Percentiles rank a stretch among this genome's conserved stretches.
These are phyloP conservation scores for Narthecium ossifragum DNA, from an alignment of 106 monocot species.

Conservation along the genomic window DNA sequence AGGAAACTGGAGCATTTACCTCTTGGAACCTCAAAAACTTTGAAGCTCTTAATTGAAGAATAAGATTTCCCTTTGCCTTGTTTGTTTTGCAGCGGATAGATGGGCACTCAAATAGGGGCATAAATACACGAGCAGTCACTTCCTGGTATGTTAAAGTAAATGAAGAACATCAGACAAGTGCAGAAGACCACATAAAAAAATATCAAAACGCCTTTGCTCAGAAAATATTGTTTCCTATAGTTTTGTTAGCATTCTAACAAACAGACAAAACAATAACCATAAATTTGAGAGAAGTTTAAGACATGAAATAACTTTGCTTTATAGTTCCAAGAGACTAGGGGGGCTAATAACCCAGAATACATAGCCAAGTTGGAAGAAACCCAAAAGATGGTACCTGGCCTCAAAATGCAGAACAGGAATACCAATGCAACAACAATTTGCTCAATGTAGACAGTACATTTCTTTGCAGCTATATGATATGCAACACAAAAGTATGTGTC, in stretches of 20 bases:
- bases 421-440: no score
- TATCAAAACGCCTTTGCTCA: background rate
- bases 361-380: no score
- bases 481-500: no score
- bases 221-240: no score
- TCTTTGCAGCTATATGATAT: no score
- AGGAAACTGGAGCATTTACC: slow-evolving; percentile 24
- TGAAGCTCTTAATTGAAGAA: slow-evolving; percentile 95
- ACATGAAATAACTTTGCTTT: background rate
- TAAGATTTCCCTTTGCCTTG: slow-evolving; percentile 89
- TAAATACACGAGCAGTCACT: slow-evolving; percentile 94
- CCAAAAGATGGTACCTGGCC: no score
- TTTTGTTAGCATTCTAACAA: no score
- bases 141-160: slow-evolving; percentile 49
- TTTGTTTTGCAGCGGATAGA: slow-evolving; percentile 77
- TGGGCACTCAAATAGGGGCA: slow-evolving; percentile 91
- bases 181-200: background rate
- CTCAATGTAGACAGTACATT: no score
- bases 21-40: slow-evolving; percentile 98
- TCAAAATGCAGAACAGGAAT: no score
- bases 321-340: background rate
- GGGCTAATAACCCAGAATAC: no score
- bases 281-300: background rate
- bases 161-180: slow-evolving; percentile 1
- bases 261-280: background rate